Evolutionary conservation across 805 yeast species (phyloP), one percentile per base, ranked within the genome.

Genomic region (Groenewaldozyma salmanticensis): DNA sequence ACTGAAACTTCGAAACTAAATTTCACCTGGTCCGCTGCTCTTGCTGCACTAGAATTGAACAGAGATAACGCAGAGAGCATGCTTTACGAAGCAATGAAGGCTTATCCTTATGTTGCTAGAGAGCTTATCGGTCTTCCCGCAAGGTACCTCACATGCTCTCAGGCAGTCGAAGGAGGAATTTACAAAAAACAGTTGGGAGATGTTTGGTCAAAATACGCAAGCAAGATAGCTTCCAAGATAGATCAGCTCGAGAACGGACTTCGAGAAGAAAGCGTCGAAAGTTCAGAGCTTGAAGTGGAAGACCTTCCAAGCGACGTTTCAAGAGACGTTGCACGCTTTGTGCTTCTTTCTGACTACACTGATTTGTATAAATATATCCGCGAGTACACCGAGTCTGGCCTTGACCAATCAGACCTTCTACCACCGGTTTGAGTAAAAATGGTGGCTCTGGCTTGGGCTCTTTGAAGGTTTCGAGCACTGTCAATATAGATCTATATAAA

Each of bases 1-100:
- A 33, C 71, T 47, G 81, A 94, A 90, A 64, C 65, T 35, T 80
- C 87, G 4, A 17, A 45, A 1, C 82, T 92, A 0, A 81, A 87
- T 0, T 55, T 86, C 21, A 75, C 79, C 1, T 77, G 75, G 52
- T 79, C 90, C 1, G 57, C 69, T 3, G 82, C 77, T 0, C 61
- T 82, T 40, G 85, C 92, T n/a, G 29, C 29, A 24, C 13, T 24
- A 7, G 29, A 24, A 24, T 24, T 24, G 29, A 24, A 24, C 7
- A 7, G 13, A 24, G 29, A 24, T 13, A 13, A 24, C 13, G 13
- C 7, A 13, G 29, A 13, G 7, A 24, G 7, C 7, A 7, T 9
- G 13, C 60, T 85, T 42, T 47, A 52, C 29, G 51, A 46, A 16
- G 87, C 90, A 0, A 77, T 70, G 48, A 48, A 60, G 7, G 60